Evolutionary conservation across 495 filamentous ascomycete genomes (phyloP).

Genomic region (Neurospora sublineolata): DNA sequence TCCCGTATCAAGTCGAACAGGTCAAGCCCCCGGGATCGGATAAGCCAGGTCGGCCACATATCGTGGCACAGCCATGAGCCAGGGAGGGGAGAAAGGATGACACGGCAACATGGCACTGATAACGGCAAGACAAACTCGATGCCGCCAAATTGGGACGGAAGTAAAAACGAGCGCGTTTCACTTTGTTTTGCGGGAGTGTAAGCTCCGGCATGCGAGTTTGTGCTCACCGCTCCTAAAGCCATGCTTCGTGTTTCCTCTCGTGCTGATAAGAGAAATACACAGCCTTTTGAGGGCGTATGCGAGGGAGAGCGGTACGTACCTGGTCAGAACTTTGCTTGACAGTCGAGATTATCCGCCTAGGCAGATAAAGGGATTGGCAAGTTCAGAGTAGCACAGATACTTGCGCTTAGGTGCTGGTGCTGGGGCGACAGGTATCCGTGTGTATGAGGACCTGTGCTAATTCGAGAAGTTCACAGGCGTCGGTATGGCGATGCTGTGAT

Average conservation of each 20-base stretch:
- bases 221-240: conserved; percentile 8
- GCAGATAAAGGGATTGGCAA: background rate
- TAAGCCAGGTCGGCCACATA: background rate
- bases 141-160: conserved; percentile 8
- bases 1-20: background rate
- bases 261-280: conserved; percentile 1
- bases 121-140: conserved; percentile 3
- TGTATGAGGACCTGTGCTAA: background rate
- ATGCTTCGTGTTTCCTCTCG: background rate
- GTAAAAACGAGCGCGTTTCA: conserved; percentile 6
- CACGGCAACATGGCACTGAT: conserved; percentile 13
- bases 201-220: conserved; percentile 11
- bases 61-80: background rate
- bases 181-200: conserved; percentile 12
- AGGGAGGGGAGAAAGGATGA: conserved; percentile 4
- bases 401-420: background rate
- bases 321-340: background rate
- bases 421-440: background rate
- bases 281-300: background rate
- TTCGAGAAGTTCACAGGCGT: background rate
- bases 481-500: background rate
- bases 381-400: background rate
- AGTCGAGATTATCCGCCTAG: background rate
- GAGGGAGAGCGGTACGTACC: background rate
- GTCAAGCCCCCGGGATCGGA: background rate